These are phyloP conservation scores for Paraconiothyrium brasiliense DNA, from an alignment of 2,329 filamentous ascomycete genomes.

Conservation along the genomic window DNA sequence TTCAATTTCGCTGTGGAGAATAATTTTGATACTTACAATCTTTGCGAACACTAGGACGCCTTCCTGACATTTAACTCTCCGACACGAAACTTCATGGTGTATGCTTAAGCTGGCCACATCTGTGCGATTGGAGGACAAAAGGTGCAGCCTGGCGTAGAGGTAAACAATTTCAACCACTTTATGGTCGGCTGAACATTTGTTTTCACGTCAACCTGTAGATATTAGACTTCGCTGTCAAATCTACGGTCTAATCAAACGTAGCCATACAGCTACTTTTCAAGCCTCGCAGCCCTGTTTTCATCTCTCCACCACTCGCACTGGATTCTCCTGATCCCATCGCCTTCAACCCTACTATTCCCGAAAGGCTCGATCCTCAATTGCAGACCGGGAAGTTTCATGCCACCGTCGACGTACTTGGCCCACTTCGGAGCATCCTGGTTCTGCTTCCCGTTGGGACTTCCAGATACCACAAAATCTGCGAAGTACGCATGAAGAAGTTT, in stretches of 20 bases:
- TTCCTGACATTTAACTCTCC: neutral
- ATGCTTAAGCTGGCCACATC: too few relatives aligned
- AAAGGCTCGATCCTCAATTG: conserved; percentile 37
- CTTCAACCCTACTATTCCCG: conserved; percentile 35
- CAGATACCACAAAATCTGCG: conserved; percentile 51
- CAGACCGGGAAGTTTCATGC: conserved; percentile 24
- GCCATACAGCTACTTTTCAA: conserved; percentile 32
- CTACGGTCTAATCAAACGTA: neutral
- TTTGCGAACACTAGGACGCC: neutral
- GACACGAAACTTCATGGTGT: too few relatives aligned
- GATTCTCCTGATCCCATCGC: conserved; percentile 34
- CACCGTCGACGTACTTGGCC: conserved; percentile 49
- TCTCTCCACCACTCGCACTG: conserved; percentile 44
- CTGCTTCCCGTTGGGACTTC: conserved; percentile 49
- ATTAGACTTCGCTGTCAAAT: neutral
- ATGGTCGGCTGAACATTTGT: too few relatives aligned
- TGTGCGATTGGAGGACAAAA: too few relatives aligned
- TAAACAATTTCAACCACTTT: too few relatives aligned
- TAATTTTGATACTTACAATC: neutral
- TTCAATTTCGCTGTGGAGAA: neutral
- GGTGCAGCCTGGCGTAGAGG: too few relatives aligned
- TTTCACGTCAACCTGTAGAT: neutral
- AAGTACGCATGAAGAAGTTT: conserved; percentile 52
- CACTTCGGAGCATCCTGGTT: conserved; percentile 42
- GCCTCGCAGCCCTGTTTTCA: conserved; percentile 24